These are phyloP conservation scores for Reutealis trisperma DNA, from an alignment of 345 rosid species.

Conservation along the genomic window DNA sequence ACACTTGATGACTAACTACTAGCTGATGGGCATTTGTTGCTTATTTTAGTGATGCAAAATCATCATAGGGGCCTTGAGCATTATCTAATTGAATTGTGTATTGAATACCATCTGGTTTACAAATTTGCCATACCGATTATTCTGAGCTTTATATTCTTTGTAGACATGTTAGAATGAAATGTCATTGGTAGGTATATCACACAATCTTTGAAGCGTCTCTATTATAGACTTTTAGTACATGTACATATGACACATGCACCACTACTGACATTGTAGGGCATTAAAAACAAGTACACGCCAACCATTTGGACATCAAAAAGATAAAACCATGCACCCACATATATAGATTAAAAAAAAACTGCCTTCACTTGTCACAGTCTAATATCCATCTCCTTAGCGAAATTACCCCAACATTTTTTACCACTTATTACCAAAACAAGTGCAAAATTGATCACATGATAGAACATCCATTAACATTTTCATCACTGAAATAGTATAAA, in stretches of 20 bases:
- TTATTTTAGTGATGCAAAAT: no score
- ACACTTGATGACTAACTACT: no score
- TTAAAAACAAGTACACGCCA: neutral
- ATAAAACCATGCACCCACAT: neutral
- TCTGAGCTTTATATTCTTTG: neutral
- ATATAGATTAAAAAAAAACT: neutral
- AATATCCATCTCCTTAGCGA: neutral
- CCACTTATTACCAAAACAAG: neutral
- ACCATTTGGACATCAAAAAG: neutral
- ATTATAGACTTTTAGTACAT: neutral
- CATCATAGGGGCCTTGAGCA: no score
- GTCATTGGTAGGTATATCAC: neutral
- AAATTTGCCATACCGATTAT: neutral
- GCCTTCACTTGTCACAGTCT: neutral
- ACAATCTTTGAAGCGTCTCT: neutral
- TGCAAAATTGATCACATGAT: conserved; percentile 21
- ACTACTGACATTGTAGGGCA: neutral
- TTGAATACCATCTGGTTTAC: no score
- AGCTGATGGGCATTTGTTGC: no score
- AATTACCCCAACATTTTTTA: neutral
- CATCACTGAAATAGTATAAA: conserved; percentile 26
- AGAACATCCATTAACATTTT: conserved; percentile 26
- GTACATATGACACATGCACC: neutral
- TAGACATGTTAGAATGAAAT: neutral
- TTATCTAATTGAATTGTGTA: no score